phyloP scores from a whole-genome alignment of 2,329 filamentous ascomycete genomes.

The Aspergillus spinulosporus region DNA sequence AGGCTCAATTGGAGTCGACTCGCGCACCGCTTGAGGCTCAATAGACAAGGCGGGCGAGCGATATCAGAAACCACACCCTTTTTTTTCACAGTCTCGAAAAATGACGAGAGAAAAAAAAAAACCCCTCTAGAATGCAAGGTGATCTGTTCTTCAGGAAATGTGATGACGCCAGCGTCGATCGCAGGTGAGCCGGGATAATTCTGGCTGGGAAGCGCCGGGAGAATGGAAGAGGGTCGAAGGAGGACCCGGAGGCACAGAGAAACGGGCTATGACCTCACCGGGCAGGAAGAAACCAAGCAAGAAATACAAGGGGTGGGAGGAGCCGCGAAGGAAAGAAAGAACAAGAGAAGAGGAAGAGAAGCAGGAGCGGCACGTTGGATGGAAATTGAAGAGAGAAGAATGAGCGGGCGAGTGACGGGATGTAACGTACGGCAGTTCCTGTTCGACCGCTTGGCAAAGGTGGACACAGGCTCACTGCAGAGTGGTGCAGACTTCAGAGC shows the following conservation, averaged over 20 bases:
- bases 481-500: slow-evolving; percentile 7
- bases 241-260: neutral
- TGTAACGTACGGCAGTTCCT: slow-evolving; percentile 2
- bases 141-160: slow-evolving; percentile 3
- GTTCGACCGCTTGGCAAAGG: slow-evolving; percentile 5
- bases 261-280: neutral
- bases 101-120: neutral
- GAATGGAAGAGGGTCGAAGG: neutral
- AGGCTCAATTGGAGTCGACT: slow-evolving; percentile 25
- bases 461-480: slow-evolving; percentile 3
- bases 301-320: neutral
- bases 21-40: slow-evolving; percentile 20
- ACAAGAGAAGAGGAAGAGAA: slow-evolving; percentile 4
- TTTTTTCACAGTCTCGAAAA: neutral
- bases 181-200: neutral
- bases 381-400: slow-evolving; percentile 1
- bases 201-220: neutral
- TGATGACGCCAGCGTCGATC: slow-evolving; percentile 15
- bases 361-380: slow-evolving; percentile 2
- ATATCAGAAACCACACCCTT: slow-evolving; percentile 11
- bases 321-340: neutral
- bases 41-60: slow-evolving; percentile 6
- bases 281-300: neutral
- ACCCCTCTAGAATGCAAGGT: neutral
- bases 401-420: neutral